A percentile compares a stretch with the other conserved stretches of the same genome.
Evolutionary conservation across 2,329 filamentous ascomycete species (phyloP).

Genomic region (Chaetomiaceae sp.): DNA sequence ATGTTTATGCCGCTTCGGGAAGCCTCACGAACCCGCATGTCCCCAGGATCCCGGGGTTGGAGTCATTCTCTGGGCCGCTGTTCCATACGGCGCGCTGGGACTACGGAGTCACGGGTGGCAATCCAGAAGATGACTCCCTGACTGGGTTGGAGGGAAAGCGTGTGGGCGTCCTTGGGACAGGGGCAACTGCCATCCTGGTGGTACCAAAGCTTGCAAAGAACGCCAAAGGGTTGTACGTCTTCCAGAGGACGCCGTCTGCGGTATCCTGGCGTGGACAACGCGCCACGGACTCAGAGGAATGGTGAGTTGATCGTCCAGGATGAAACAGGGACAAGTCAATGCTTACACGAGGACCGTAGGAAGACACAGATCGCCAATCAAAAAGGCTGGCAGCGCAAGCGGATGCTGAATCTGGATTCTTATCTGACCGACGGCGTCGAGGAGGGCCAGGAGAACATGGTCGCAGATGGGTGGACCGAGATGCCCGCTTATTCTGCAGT

Average conservation of each 20-base stretch:
- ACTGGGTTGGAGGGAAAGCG: constrained; percentile 42
- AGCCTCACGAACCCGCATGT: constrained; percentile 38
- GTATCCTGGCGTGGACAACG: constrained; percentile 37
- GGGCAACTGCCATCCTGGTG: constrained; percentile 44
- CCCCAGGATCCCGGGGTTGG: constrained; percentile 39
- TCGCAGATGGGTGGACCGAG: constrained; percentile 46
- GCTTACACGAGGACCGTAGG: constrained; percentile 13
- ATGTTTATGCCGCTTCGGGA: constrained; percentile 37
- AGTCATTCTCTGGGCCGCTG: constrained; percentile 38
- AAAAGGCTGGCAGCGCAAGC: constrained; percentile 46
- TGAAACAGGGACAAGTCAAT: too few species aligned
- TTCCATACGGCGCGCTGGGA: constrained; percentile 47
- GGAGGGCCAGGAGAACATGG: constrained; percentile 37
- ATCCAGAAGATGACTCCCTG: constrained; percentile 34
- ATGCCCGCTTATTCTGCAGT: constrained; percentile 37
- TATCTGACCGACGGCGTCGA: constrained; percentile 32
- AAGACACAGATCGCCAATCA: constrained; percentile 23
- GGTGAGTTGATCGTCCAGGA: constrained; percentile 19
- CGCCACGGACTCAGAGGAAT: constrained; percentile 39
- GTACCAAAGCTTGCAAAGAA: constrained; percentile 42
- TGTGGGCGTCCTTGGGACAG: constrained; percentile 48
- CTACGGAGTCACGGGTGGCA: constrained; percentile 40
- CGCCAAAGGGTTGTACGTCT: constrained; percentile 48
- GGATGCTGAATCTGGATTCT: constrained; percentile 41
- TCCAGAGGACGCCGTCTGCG: constrained; percentile 50